These are phyloP conservation scores for Calocybe cyanea DNA, from an alignment of 768 basidiomycete genomes.

Conservation along the genomic window DNA sequence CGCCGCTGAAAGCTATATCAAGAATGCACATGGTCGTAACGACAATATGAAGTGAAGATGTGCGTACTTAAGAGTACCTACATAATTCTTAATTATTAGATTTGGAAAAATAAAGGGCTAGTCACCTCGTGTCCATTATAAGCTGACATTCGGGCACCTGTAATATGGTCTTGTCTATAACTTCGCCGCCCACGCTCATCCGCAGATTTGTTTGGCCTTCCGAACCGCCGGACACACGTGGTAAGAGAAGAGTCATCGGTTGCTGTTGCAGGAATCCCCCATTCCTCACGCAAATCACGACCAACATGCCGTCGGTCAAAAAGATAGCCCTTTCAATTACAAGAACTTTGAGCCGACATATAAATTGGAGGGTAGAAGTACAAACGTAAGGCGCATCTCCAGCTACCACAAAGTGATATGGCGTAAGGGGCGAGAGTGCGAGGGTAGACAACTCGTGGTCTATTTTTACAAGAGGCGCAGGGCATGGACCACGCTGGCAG, in stretches of 20 bases:
- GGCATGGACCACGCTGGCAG: slow-evolving; percentile 59
- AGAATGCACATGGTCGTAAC: slow-evolving; percentile 3
- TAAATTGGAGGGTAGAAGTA: slow-evolving; percentile 10
- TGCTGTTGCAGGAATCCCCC: slow-evolving; percentile 52
- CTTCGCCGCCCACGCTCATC: slow-evolving; percentile 24
- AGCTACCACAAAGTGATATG: slow-evolving; percentile 82
- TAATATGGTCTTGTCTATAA: slow-evolving; percentile 56
- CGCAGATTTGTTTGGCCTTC: slow-evolving; percentile 31
- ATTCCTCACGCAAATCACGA: slow-evolving; percentile 57
- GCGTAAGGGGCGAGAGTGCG: slow-evolving; percentile 72
- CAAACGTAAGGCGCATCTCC: slow-evolving; percentile 75
- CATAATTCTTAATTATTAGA: slow-evolving; percentile 1
- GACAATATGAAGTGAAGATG: slow-evolving; percentile 1
- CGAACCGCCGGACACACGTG: slow-evolving; percentile 81
- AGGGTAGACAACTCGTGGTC: slow-evolving; percentile 68
- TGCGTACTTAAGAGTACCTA: slow-evolving; percentile 65
- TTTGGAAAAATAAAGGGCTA: slow-evolving; percentile 1
- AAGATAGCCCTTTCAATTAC: slow-evolving; percentile 58
- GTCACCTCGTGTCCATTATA: slow-evolving; percentile 73
- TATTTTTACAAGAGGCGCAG: slow-evolving; percentile 65
- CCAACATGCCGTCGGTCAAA: slow-evolving; percentile 79
- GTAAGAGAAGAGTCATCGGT: slow-evolving; percentile 45
- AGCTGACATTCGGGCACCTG: slow-evolving; percentile 68
- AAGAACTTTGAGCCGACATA: slow-evolving; percentile 5
- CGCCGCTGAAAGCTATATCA: slow-evolving; percentile 62